Conservation (phyloP, 2,329 filamentous ascomycete species). For the Nothomitra cinnamomea region DNA sequence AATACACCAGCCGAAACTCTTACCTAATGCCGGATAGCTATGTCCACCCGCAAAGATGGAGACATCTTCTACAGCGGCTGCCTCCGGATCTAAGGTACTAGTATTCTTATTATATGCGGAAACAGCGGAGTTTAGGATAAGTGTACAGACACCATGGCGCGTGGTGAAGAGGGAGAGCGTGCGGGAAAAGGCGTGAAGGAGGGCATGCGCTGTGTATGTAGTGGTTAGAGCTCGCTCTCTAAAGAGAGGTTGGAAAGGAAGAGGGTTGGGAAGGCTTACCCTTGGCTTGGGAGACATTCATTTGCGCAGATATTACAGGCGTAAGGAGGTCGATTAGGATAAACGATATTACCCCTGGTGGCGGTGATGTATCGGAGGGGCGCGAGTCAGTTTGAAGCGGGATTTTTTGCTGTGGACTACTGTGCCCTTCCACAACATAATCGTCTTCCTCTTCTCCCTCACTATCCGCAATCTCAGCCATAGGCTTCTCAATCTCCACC, state of each 20-base stretch:
- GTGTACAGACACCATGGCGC: slow-evolving; percentile 21
- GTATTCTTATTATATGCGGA: not conserved
- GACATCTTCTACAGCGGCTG: slow-evolving; percentile 9
- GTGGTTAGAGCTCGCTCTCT: not conserved
- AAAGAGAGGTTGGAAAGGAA: not conserved
- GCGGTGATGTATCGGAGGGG: slow-evolving; percentile 10
- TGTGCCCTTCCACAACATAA: slow-evolving; percentile 16
- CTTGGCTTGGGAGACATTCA: not conserved
- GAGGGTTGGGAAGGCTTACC: not conserved
- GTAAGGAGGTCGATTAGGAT: slow-evolving; percentile 11
- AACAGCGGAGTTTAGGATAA: slow-evolving; percentile 7
- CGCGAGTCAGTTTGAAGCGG: not conserved
- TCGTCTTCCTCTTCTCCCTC: slow-evolving; percentile 14
- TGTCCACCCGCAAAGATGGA: slow-evolving; percentile 25
- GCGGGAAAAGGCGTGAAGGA: slow-evolving; percentile 25
- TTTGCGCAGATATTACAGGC: slow-evolving; percentile 14
- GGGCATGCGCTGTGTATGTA: slow-evolving; percentile 20
- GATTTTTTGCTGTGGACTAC: not conserved
- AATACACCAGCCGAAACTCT: slow-evolving; percentile 19
- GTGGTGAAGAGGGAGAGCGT: slow-evolving; percentile 23
- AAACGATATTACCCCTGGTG: slow-evolving; percentile 12
- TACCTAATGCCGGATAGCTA: slow-evolving; percentile 22
- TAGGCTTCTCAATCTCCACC: not conserved
- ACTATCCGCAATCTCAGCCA: slow-evolving; percentile 18
- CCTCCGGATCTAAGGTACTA: not conserved